Percentiles rank a stretch among this genome's conserved stretches.
phyloP scores from a whole-genome alignment of 352 stramenopile species.

The Phytophthora pluvialis region DNA sequence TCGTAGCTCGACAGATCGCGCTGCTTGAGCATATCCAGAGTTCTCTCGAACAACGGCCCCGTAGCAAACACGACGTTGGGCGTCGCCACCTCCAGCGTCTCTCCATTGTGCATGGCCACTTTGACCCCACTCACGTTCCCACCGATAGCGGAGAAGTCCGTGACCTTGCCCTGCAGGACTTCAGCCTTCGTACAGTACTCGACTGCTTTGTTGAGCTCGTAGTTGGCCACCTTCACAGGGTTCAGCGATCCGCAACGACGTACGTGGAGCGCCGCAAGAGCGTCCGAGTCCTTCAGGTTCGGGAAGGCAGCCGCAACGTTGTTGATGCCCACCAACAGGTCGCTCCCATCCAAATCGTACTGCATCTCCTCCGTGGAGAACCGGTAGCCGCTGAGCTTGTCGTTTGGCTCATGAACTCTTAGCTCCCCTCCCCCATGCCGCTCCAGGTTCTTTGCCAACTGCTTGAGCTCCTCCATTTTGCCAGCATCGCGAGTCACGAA shows the following conservation, averaged over 20 bases:
- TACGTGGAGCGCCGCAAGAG: conserved; percentile 67
- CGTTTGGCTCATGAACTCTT: conserved; percentile 51
- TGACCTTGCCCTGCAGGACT: conserved; percentile 65
- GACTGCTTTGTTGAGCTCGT: conserved; percentile 66
- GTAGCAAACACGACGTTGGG: conserved; percentile 77
- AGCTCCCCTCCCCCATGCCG: conserved; percentile 59
- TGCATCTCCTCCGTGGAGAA: conserved; percentile 53
- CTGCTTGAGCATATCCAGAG: conserved; percentile 65
- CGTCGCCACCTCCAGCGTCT: conserved; percentile 63
- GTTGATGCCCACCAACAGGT: conserved; percentile 72
- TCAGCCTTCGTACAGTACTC: conserved; percentile 69
- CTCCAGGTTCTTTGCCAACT: conserved; percentile 51
- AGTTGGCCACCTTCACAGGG: conserved; percentile 72
- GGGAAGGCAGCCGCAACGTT: conserved; percentile 64
- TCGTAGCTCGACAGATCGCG: conserved; percentile 57
- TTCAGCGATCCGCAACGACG: conserved; percentile 76
- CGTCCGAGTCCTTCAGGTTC: conserved; percentile 62
- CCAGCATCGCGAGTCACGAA: conserved; percentile 64
- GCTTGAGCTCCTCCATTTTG: conserved; percentile 63
- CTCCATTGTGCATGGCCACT: conserved; percentile 56
- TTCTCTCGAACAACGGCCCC: conserved; percentile 70
- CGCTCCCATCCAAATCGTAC: conserved; percentile 67
- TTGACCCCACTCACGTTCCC: conserved; percentile 64
- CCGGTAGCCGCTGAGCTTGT: conserved; percentile 50
- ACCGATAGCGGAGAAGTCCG: conserved; percentile 55